phyloP scores from a whole-genome alignment of 2,329 filamentous ascomycete species.

The Trichoderma sp. region DNA sequence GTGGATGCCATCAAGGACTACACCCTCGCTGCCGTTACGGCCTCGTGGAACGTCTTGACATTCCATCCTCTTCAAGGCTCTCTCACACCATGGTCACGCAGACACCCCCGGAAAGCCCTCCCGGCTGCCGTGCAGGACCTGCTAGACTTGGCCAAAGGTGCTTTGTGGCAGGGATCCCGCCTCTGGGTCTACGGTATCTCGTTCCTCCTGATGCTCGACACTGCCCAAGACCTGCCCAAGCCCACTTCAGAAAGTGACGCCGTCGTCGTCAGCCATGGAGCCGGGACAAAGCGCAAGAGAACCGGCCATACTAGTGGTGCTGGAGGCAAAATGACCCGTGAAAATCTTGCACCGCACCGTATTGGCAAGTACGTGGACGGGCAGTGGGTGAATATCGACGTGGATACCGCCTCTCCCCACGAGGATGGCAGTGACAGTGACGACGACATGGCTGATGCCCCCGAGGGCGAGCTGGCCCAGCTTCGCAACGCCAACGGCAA shows the following conservation, averaged over 20 bases:
- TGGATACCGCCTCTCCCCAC: slow-evolving; percentile 39
- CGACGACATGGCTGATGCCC: slow-evolving; percentile 36
- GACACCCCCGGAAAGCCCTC: slow-evolving; percentile 73
- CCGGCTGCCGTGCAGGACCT: slow-evolving; percentile 72
- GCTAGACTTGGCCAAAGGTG: slow-evolving; percentile 77
- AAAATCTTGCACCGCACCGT: slow-evolving; percentile 44
- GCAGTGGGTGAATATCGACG: slow-evolving; percentile 39
- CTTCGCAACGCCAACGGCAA: slow-evolving; percentile 32
- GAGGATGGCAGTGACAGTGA: slow-evolving; percentile 37
- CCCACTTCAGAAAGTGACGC: slow-evolving; percentile 31
- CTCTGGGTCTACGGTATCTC: slow-evolving; percentile 84
- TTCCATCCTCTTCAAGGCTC: slow-evolving; percentile 76
- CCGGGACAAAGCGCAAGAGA: slow-evolving; percentile 54
- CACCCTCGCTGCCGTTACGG: slow-evolving; percentile 52
- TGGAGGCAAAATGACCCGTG: slow-evolving; percentile 50
- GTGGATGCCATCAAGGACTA: slow-evolving; percentile 43
- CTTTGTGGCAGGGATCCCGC: slow-evolving; percentile 75
- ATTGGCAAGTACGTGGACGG: slow-evolving; percentile 41
- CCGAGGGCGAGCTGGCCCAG: slow-evolving; percentile 34
- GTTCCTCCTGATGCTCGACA: slow-evolving; percentile 91
- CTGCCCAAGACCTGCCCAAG: slow-evolving; percentile 64
- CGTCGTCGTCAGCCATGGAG: slow-evolving; percentile 23
- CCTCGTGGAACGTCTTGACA: slow-evolving; percentile 64
- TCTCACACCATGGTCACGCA: slow-evolving; percentile 79
- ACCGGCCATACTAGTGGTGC: slow-evolving; percentile 48